Base-by-base conservation (phyloP, 1,284 basidiomycete species). In the Cronartium quercuum region DNA sequence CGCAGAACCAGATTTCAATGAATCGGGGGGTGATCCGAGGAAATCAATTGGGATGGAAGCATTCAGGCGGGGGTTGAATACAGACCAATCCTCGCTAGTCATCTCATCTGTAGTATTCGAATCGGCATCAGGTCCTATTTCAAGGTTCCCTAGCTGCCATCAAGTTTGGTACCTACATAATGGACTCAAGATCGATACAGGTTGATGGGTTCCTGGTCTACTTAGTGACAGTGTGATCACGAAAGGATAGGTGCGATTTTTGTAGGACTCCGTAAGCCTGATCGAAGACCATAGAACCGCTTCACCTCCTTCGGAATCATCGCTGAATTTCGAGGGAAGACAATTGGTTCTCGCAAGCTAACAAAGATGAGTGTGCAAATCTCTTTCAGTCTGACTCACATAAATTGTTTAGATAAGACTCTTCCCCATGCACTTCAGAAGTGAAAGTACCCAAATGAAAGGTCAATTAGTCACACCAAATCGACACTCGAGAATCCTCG, bases 201-300 rank as follows among this genome's bases (percentile, higher is more conserved):
- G 47, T 13, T n/a, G n/a, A n/a, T 55, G 47, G 47, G n/a, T 55
- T 55, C 42, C 70, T 41, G 62, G 70, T 37, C 70, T 42, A 61
- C 44, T 66, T 7, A 55, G 63, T 38, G 70, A 51, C 24, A 73
- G 29, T n/a, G 63, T 63, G 42, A 73, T 66, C n/a, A 66, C 62
- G 44, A 60, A 73, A 57, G 70, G 70, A 12, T 61, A 61, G 47
- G 44, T 58, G 21, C 55, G 42, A 7, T 65, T 51, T 57, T 73
- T 65, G 38, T 73, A 73, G 21, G 12, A 18, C 24, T 44, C 21
- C 12, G 63, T 66, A 40, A 65, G 21, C 13, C 70, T 41, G 10
- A 73, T 73, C 9, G 62, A 66, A 57, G 70, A 73, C 70, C 70
- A 73, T 13, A 73, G 62, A 15, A 73, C 70, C 44, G 21, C 63